Evolutionary conservation across 2,329 filamentous ascomycete species (phyloP), one percentile per base, ranked within the genome.

Genomic region (Penicillium sp.): DNA sequence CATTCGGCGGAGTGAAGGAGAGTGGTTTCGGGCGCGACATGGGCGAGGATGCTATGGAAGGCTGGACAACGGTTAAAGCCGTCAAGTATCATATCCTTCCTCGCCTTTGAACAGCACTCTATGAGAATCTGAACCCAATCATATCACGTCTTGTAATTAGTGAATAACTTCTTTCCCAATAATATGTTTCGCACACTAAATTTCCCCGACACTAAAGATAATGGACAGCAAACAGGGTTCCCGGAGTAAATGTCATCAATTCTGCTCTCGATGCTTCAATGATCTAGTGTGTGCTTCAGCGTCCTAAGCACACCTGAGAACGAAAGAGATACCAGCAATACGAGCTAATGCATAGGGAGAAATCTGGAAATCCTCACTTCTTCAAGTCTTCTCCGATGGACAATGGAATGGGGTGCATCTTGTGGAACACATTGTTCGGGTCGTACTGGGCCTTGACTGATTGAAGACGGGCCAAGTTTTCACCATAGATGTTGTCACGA

Each of bases 381-480:
- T n/a, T 13, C 28, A 10, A n/a, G 19, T n/a, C 7, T 9, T 30
- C 28, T 37, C 5, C 24, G 1, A 59, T 47, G 28, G 60, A 59
- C 9, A 68, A 64, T 6, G 62, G 56, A 47, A 79, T 75, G 0
- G 77, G 71, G 38, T 79, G 77, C 71, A 79, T 75, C 64, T 82
- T 82, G 49, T 80, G 74, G 66, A 84, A 84, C 19, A 82, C 67
- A 64, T 81, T 82, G 4, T 61, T 73, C 2, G 82, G 80, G 65
- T 84, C 82, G 61, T 82, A 84, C 56, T 73, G 73, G 22, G 74
- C 76, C 71, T 84, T 84, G 44, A 84, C 66, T 5, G 68, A 65
- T 64, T 79, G 76, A 49, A 84, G 65, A 8, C 76, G 70, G 2
- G 66, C 65, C 42, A 79, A 78, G 58, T 83, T 82, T 13, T 74